Base-by-base conservation (phyloP, 495 filamentous ascomycete species). In the Filosporella fistucella region DNA sequence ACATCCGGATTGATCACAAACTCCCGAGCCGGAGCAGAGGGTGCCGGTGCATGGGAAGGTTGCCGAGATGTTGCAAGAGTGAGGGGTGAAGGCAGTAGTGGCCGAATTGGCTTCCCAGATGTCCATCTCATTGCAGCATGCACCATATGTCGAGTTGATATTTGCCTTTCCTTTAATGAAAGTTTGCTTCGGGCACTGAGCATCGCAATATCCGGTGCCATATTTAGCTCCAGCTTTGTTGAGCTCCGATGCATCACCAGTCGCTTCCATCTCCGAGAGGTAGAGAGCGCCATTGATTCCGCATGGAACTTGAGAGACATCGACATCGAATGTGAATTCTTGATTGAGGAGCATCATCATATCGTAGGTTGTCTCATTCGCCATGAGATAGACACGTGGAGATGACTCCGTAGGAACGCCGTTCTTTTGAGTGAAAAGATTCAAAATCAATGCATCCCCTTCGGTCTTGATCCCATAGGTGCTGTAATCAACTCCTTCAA, bases 171-270 rank as follows among this genome's bases (percentile, higher is more conserved):
- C 83, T 47, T 83, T 72, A 58, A 86, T 81, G 63, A 86, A 89
- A 47, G 77, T 78, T 37, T 82, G 56, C 8, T 67, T 65, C 0
- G 75, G 76, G 55, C 84, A 89, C 62, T 88, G 84, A 11, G 82
- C 77, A 61, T 89, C 85, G 53, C 85, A 89, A 61, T 89, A 88
- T 0, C 84, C 84, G 0, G 84, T 85, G n/a, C 85, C 84, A 45
- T 85, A 86, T 39, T 68, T 69, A 35, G 85, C 84, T 32, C 84
- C 85, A 4, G 81, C 84, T 24, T 75, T 73, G 69, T 88, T 88
- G 37, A 65, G 61, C 0, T 68, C 53, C 54, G 69, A 71, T 25
- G 66, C 60, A 17, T 78, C 83, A 58, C 84, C 84, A 38, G 76
- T 75, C 9, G 70, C 60, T 33, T 78, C 73, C 84, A 88, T 88